Conservation (phyloP, 148 eudicot species). For the Hydrangea macrophylla region DNA sequence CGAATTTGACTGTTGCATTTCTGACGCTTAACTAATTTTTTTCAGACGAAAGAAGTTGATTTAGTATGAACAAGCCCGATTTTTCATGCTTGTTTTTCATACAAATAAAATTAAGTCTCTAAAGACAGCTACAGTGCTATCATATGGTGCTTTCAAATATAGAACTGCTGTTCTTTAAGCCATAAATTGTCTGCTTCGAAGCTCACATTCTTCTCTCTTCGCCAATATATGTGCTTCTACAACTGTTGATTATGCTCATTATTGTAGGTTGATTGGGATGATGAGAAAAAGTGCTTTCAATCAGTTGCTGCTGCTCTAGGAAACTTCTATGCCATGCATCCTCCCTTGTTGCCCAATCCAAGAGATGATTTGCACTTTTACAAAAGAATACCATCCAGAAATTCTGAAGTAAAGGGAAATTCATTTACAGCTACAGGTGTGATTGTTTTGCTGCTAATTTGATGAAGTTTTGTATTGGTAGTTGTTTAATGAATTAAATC, state of each 20-base stretch:
- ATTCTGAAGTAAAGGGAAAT: constrained; percentile 30
- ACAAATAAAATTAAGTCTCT: no score
- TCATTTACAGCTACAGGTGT: constrained; percentile 40
- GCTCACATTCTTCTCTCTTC: constrained; percentile 1
- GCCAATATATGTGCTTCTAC: neutral
- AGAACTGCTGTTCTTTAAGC: no score
- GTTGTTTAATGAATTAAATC: neutral
- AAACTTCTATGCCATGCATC: constrained; percentile 91
- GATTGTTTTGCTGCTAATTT: neutral
- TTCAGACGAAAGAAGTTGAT: no score
- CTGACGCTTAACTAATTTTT: no score
- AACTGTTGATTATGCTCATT: constrained; percentile 16
- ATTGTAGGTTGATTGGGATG: constrained; percentile 86
- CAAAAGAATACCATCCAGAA: constrained; percentile 31
- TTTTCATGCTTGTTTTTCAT: constrained; percentile 2
- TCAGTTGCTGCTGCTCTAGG: constrained; percentile 89
- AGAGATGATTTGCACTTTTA: constrained; percentile 70
- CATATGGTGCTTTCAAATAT: no score
- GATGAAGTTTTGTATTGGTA: neutral
- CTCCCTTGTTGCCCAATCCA: constrained; percentile 94
- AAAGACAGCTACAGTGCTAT: no score
- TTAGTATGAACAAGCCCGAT: no score
- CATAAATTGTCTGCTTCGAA: neutral
- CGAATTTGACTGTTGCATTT: no score
- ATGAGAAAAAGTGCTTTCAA: constrained; percentile 87